Evolutionary conservation across 208 protist genomes (phyloP), one percentile per base, ranked within the genome.

Genomic region (Trypanosoma rangeli): DNA sequence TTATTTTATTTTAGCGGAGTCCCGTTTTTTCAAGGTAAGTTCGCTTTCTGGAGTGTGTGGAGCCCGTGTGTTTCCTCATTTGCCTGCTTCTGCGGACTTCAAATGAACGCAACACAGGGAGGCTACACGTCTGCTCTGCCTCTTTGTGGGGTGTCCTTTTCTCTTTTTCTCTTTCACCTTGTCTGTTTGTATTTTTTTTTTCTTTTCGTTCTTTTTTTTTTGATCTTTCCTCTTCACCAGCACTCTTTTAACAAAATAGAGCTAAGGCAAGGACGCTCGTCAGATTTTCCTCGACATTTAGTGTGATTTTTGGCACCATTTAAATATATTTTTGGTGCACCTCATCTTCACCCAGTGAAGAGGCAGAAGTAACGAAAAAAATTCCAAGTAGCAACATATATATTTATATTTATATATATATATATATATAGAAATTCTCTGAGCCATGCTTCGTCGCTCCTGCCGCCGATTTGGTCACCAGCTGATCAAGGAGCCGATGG

Each of bases 401-500:
- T 1, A 13, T 71, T 66, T 56, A 68, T 53, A 65, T 48, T 53
- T 78, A 20, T 77, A 70, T 16, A 62, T 56, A 54, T 20, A 80
- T 1, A 13, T 71, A 75, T 56, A 68, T 53, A 65, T 48, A 1
- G n/a, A 58, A 80, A 52, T 70, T 59, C 13, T 53, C 35, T 20
- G 53, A 59, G 50, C 44, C 44, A 94, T 94, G 89, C 74, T 94
- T 52, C 89, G 83, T 66, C 64, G 68, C 39, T 87, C 74, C 52
- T 70, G 56, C 48, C 73, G 74, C 44, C 80, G 85, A 64, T 67
- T 94, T 39, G 87, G 83, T 33, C 85, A 90, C 72, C 91, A 96
- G 78, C 82, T 93, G 64, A 89, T 94, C 60, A 94, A 94, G 73
- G 91, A 96, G 79, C 91, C 91, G 26, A 84, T 96, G 80, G 86